Evolutionary conservation across 495 filamentous ascomycete genomes (phyloP).

Genomic region (Daldinia caldariorum): DNA sequence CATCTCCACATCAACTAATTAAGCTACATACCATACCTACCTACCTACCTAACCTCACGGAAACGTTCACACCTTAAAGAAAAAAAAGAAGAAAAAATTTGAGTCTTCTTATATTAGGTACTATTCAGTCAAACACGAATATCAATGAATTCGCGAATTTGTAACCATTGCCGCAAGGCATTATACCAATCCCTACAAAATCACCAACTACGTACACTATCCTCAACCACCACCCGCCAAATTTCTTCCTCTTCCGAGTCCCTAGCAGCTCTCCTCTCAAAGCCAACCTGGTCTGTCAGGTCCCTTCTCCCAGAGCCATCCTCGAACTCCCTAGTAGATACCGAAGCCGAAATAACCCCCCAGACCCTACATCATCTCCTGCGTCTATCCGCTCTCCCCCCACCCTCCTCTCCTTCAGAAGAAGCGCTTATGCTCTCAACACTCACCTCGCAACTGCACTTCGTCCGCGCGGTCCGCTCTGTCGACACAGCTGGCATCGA

Average conservation of each 20-base stretch:
- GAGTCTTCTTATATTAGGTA: no score
- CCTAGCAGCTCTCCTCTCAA: constrained; percentile 63
- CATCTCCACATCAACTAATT: not conserved
- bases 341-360: constrained; percentile 49
- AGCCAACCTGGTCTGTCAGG: constrained; percentile 86
- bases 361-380: constrained; percentile 80
- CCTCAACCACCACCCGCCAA: constrained; percentile 29
- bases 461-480: constrained; percentile 83
- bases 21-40: not conserved
- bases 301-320: constrained; percentile 69
- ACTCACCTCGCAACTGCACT: constrained; percentile 85
- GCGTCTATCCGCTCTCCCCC: constrained; percentile 87
- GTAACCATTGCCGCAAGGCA: constrained; percentile 35
- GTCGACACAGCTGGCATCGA: constrained; percentile 77
- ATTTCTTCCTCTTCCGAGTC: constrained; percentile 1
- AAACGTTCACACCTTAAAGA: no score
- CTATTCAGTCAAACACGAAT: not conserved
- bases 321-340: constrained; percentile 33
- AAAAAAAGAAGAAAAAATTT: no score
- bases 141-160: constrained; percentile 42
- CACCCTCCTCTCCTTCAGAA: constrained; percentile 65
- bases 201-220: constrained; percentile 23
- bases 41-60: no score
- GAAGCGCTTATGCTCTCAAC: constrained; percentile 73
- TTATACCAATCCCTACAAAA: constrained; percentile 34